Evolutionary conservation across 2,329 filamentous ascomycete genomes (phyloP).

Genomic region (Cercospora janseana): DNA sequence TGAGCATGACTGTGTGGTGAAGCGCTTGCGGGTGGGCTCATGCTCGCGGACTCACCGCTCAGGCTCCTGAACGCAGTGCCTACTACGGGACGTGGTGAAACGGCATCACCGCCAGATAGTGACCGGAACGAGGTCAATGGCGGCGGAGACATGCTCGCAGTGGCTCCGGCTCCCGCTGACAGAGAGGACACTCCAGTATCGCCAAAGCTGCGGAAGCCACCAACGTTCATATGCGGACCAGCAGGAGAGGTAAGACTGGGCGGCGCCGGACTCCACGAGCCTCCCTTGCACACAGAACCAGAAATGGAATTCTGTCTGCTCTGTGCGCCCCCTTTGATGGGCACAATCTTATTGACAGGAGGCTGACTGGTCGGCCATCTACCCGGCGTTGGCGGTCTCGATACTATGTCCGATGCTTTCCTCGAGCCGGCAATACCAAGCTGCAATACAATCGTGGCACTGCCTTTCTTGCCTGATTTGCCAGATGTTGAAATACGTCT

Average conservation of each 20-base stretch:
- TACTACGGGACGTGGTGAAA: background rate
- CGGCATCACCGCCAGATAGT: slow-evolving; percentile 4
- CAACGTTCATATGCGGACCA: slow-evolving; percentile 27
- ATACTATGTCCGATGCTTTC: slow-evolving; percentile 25
- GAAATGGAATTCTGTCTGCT: slow-evolving; percentile 11
- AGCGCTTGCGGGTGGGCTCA: slow-evolving; percentile 13
- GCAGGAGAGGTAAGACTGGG: slow-evolving; percentile 22
- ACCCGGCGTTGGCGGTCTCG: slow-evolving; percentile 19
- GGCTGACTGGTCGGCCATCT: slow-evolving; percentile 10
- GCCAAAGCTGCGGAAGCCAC: slow-evolving; percentile 31
- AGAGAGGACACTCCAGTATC: background rate
- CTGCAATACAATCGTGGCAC: slow-evolving; percentile 13
- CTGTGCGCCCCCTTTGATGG: slow-evolving; percentile 10
- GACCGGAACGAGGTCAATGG: slow-evolving; percentile 7
- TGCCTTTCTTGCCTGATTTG: slow-evolving; percentile 15
- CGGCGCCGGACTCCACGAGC: slow-evolving; percentile 15
- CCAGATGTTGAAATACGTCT: slow-evolving; percentile 9
- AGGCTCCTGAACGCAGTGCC: slow-evolving; percentile 16
- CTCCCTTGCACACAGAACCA: slow-evolving; percentile 11
- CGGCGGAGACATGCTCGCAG: slow-evolving; percentile 6
- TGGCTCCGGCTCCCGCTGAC: background rate
- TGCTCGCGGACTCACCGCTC: slow-evolving; percentile 15
- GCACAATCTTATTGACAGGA: slow-evolving; percentile 16
- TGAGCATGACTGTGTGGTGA: slow-evolving; percentile 18
- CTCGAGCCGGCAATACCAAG: slow-evolving; percentile 20